Percentiles rank a stretch among this genome's conserved stretches.
phyloP scores from a whole-genome alignment of 2,329 filamentous ascomycete genomes.

The Sclerotinia minor region DNA sequence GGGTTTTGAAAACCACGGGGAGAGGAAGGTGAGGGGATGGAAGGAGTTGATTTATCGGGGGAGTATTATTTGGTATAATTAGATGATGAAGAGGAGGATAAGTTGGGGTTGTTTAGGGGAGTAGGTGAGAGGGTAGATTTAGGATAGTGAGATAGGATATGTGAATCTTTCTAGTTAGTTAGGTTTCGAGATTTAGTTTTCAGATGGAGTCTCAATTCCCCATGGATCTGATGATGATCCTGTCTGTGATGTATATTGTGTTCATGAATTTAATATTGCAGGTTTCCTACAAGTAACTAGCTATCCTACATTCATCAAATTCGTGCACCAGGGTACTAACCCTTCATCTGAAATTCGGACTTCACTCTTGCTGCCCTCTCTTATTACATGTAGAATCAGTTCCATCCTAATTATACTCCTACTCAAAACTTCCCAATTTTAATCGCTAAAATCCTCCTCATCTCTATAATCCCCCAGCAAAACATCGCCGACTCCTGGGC shows the following conservation, averaged over 20 bases:
- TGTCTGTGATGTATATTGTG: neutral
- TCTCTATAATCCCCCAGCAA: slow-evolving; percentile 70
- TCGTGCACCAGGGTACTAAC: neutral
- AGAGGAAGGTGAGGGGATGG: neutral
- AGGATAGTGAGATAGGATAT: too few relatives aligned
- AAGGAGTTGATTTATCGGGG: neutral
- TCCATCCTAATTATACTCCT: neutral
- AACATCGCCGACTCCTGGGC: slow-evolving; percentile 67
- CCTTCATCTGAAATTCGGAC: neutral
- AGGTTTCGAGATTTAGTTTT: too few relatives aligned
- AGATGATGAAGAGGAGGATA: too few relatives aligned
- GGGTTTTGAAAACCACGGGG: too few relatives aligned
- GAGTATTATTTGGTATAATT: neutral
- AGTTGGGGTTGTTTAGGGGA: too few relatives aligned
- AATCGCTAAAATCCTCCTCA: slow-evolving; percentile 62
- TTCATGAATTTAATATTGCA: neutral
- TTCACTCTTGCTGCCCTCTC: neutral
- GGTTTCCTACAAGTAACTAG: neutral
- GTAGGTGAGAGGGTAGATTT: too few relatives aligned
- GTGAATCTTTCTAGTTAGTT: neutral
- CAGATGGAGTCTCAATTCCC: too few relatives aligned
- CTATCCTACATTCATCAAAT: slow-evolving; percentile 14
- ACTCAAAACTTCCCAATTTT: neutral
- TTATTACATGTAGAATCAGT: neutral
- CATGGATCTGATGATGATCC: neutral